Conservation (phyloP, 2,329 filamentous ascomycete genomes). For the Claviceps fusiformis region DNA sequence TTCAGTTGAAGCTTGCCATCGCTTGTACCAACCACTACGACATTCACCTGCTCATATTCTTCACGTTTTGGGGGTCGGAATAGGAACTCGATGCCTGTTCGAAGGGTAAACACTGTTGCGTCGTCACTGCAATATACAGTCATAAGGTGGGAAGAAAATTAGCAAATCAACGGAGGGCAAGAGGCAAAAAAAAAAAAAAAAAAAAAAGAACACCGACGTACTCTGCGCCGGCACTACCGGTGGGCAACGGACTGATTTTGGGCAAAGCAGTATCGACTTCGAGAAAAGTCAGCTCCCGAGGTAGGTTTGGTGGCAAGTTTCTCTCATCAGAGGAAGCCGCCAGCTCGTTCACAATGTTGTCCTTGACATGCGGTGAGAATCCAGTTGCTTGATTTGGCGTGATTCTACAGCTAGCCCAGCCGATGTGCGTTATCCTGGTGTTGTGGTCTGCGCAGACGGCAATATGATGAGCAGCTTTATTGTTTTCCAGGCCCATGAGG, state of each 20-base stretch:
- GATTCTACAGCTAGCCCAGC: constrained; percentile 35
- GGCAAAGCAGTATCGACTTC: constrained; percentile 67
- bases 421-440: constrained; percentile 35
- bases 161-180: neutral
- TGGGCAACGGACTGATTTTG: constrained; percentile 58
- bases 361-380: constrained; percentile 5
- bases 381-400: constrained; percentile 14
- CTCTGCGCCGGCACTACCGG: constrained; percentile 46
- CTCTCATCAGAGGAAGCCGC: constrained; percentile 2
- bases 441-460: constrained; percentile 31
- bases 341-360: constrained; percentile 7
- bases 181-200: neutral
- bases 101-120: constrained; percentile 53
- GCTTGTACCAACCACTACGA: constrained; percentile 61
- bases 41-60: constrained; percentile 62
- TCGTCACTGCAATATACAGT: constrained; percentile 25
- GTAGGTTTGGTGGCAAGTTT: constrained; percentile 38
- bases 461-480: constrained; percentile 67
- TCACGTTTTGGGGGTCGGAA: constrained; percentile 49
- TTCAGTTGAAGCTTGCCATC: constrained; percentile 62
- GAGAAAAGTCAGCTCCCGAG: constrained; percentile 56
- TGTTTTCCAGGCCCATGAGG: constrained; percentile 65
- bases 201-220: constrained; percentile 23
- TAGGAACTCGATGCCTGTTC: constrained; percentile 54
- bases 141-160: neutral